Evolutionary conservation across 306 rosid genomes (phyloP).

Genomic region (Biancaea sappan): DNA sequence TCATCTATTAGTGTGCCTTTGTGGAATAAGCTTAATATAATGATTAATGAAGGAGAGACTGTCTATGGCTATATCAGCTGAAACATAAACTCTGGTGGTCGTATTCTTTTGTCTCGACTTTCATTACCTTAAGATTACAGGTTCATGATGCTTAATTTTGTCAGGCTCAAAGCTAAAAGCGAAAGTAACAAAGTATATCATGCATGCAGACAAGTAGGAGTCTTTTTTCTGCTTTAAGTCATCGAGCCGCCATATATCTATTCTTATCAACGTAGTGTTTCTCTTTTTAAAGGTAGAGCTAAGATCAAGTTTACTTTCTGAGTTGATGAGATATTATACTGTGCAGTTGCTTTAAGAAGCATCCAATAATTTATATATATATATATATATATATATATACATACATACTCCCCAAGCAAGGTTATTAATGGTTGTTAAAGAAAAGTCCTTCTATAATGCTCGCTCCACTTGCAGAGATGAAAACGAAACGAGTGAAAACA

Average conservation of each 20-base stretch:
- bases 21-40: constrained; percentile 27
- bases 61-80: background rate
- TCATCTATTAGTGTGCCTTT: constrained; percentile 34
- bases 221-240: constrained; percentile 36
- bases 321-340: constrained; percentile 43
- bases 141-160: constrained; percentile 25
- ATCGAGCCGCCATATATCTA: constrained; percentile 29
- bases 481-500: background rate
- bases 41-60: constrained; percentile 19
- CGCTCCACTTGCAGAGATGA: background rate
- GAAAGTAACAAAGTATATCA: constrained; percentile 18
- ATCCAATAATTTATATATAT: too few relatives aligned
- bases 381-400: too few relatives aligned
- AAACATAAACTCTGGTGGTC: background rate
- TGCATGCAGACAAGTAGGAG: constrained; percentile 37
- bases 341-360: constrained; percentile 36
- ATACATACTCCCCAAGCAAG: background rate
- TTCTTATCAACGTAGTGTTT: constrained; percentile 23
- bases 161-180: constrained; percentile 34
- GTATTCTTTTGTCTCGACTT: background rate
- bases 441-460: background rate
- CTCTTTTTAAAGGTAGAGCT: constrained; percentile 34
- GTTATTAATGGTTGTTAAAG: background rate
- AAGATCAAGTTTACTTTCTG: constrained; percentile 37
- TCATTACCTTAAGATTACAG: background rate